phyloP scores from a whole-genome alignment of 352 stramenopile species.

The Phytophthora lateralis region DNA sequence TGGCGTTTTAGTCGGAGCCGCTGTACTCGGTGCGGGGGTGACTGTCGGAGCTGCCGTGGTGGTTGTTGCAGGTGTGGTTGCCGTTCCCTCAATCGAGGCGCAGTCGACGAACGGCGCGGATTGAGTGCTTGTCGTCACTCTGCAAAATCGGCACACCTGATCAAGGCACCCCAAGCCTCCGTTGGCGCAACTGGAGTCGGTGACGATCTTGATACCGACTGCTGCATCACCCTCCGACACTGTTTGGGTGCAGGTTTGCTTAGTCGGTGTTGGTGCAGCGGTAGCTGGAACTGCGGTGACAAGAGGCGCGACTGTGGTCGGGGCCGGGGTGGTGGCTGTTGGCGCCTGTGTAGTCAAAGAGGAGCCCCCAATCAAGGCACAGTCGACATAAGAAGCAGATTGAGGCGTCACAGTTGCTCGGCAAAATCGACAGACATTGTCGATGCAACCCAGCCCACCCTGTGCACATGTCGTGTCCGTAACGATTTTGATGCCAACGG shows the following conservation, averaged over 20 bases:
- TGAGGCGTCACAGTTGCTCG: constrained; percentile 22
- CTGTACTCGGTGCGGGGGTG: neutral
- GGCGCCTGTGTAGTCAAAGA: neutral
- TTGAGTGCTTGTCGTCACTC: constrained; percentile 24
- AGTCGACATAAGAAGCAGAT: constrained; percentile 28
- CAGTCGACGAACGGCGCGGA: constrained; percentile 34
- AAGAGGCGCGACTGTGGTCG: constrained; percentile 1
- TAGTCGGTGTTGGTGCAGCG: constrained; percentile 3
- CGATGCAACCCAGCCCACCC: constrained; percentile 46
- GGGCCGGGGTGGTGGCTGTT: constrained; percentile 1
- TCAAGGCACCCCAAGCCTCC: constrained; percentile 43
- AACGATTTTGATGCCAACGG: constrained; percentile 37
- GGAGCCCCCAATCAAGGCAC: constrained; percentile 8
- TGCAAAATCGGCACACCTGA: constrained; percentile 47
- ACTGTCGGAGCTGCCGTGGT: constrained; percentile 8
- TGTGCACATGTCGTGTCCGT: constrained; percentile 31
- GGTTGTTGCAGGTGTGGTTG: constrained; percentile 1
- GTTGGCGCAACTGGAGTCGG: constrained; percentile 24
- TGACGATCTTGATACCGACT: constrained; percentile 37
- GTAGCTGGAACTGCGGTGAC: constrained; percentile 11
- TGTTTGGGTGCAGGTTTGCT: constrained; percentile 24
- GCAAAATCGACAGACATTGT: constrained; percentile 45
- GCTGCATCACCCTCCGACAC: constrained; percentile 39
- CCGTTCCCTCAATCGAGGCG: constrained; percentile 15
- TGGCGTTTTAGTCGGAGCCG: constrained; percentile 1